Conservation (phyloP, 139 green algal species). For the Chloropicon primus region DNA sequence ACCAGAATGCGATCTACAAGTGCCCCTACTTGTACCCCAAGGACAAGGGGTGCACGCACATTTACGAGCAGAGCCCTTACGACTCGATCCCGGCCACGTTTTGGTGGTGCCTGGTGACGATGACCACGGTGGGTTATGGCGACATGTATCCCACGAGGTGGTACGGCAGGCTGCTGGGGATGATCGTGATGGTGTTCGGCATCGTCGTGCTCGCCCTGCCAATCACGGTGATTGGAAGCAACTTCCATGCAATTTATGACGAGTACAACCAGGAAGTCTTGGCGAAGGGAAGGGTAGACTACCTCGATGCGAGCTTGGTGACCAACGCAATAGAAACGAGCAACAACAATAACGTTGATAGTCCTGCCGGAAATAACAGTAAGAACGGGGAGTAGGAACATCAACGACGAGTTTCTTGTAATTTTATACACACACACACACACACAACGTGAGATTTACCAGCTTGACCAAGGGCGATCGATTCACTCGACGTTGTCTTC, state of each 20-base stretch:
- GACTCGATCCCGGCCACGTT: slow-evolving; percentile 13
- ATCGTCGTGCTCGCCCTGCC: slow-evolving; percentile 21
- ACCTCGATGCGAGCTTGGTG: neutral
- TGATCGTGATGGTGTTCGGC: slow-evolving; percentile 12
- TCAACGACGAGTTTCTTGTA: neutral
- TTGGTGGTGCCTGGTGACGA: slow-evolving; percentile 20
- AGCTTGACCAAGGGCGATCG: no score
- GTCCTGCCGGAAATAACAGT: no score
- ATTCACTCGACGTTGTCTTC: neutral
- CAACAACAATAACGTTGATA: no score
- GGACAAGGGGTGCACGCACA: neutral
- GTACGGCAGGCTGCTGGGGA: slow-evolving; percentile 8
- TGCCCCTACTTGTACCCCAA: neutral
- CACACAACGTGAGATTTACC: no score
- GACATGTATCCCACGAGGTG: slow-evolving; percentile 10
- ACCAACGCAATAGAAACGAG: no score
- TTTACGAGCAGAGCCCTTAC: slow-evolving; percentile 12
- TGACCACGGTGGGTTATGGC: slow-evolving; percentile 23
- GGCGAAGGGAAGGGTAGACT: neutral
- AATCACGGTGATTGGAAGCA: slow-evolving; percentile 15
- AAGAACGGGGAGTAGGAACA: no score
- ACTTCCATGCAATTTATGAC: slow-evolving; percentile 2
- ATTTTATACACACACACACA: neutral
- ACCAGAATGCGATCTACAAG: neutral
- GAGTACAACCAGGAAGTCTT: neutral